Base-by-base conservation (phyloP, 257 asterid genomes). In the Misopates orontium region DNA sequence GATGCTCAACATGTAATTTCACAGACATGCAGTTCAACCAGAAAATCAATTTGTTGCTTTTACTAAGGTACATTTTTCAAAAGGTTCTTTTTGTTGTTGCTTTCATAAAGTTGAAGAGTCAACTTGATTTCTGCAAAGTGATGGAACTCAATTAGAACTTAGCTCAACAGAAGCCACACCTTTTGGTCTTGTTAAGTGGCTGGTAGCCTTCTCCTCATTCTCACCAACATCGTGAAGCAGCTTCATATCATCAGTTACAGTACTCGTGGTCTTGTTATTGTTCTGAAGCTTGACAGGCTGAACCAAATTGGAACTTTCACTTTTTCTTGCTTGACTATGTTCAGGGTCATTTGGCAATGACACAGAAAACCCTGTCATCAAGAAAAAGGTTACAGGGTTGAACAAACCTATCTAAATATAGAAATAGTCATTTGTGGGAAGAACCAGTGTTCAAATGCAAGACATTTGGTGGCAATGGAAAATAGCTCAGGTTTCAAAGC, bases 111-210 rank as follows among this genome's bases (percentile, higher is more conserved):
- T 53, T 21, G 22, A 52, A 9, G 20, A 32, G 36, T 59, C 10
- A 32, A 44, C 51, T 51, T 14, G 31, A 44, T 44, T 2, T 21
- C 64, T 4, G 21, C 12, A 4, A 60, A 50, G 40, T 22, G 14
- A 12, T 0, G 22, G 28, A 51, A 66, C 21, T 31, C 9, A n/a
- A 49, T 24, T 68, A 48, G 40, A 58, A 22, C 55, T 23, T 24
- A 47, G 22, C 10, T 45, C 53, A 52, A 51, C 47, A 39, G 11
- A 65, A 62, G 63, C 40, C 72, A 36, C 58, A 90, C 97, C 95
- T 90, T 84, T 88, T 68, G 86, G 87, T 78, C 97, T 83, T 64
- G 77, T 65, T 32, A 81, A 79, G 60, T 83, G 70, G 62, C 72
- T 62, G 56, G 78, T 52, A 57, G 82, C 66, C 22, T 74, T 87